Base-by-base conservation (phyloP, 495 filamentous ascomycete genomes). In the Apodospora peruviana region DNA sequence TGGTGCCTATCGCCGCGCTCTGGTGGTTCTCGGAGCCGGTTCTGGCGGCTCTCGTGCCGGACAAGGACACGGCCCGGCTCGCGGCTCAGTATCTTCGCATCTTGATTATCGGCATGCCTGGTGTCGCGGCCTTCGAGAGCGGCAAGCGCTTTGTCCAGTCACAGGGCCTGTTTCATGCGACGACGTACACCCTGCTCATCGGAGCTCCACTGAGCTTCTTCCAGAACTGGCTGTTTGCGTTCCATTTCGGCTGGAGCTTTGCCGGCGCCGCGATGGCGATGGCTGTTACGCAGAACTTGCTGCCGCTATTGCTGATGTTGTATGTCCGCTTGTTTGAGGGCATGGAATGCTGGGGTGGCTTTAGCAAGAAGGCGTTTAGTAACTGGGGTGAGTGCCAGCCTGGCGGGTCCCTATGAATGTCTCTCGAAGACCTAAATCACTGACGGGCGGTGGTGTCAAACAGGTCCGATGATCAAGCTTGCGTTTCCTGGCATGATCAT, bases 251-350 rank as follows among this genome's bases (percentile, higher is more conserved):
- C 14, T 86, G 82, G 80, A 86, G 87, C 3, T 95, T 91, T 58
- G 66, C 87, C 40, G 90, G 90, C 34, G 88, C 90, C 2, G 90
- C 91, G 0, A 85, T 88, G 41, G 88, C 91, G 5, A 87, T 95
- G 32, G 82, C 79, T n/a, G 78, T 94, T 38, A 90, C 86, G 0
- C 85, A 95, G 55, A 88, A 74, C 55, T 73, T 93, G 20, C 79
- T 95, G 59, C 87, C 90, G 0, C 35, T 91, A 5, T 65, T 85
- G 32, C 73, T 95, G 7, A 77, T 88, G 41, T 57, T 84, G 25
- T 95, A 95, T 60, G 76, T 90, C 16, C 68, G 80, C 12, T 88
- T 89, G 50, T 62, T 94, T 37, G 71, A 77, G 19, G 91, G 91
- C 2, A 83, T 73, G 24, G 76, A 91, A 50, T 90, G 90, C 66